Evolutionary conservation across 768 basidiomycete species (phyloP).

Genomic region (Boletales sp.): DNA sequence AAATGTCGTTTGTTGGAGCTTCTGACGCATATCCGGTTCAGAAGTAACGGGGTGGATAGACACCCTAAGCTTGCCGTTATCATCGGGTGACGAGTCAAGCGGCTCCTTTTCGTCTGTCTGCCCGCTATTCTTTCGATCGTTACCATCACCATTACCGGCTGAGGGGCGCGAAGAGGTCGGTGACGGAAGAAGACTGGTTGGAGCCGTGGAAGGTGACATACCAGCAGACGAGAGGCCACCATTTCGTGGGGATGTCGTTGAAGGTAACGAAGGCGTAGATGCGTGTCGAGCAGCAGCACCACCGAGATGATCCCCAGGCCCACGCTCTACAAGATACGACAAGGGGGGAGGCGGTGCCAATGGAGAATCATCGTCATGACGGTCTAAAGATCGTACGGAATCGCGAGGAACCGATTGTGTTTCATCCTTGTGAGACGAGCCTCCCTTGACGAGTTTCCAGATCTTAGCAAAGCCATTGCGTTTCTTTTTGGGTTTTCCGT

Average conservation of each 20-base stretch:
- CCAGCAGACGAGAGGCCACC: slow-evolving; percentile 51
- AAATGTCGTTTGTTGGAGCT: slow-evolving; percentile 34
- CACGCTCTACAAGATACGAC: slow-evolving; percentile 72
- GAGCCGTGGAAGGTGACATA: slow-evolving; percentile 72
- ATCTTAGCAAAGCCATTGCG: slow-evolving; percentile 75
- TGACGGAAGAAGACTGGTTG: slow-evolving; percentile 72
- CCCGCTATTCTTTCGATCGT: slow-evolving; percentile 39
- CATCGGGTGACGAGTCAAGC: slow-evolving; percentile 25
- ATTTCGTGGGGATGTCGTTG: slow-evolving; percentile 53
- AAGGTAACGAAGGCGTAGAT: slow-evolving; percentile 68
- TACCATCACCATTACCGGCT: slow-evolving; percentile 52
- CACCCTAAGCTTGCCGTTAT: slow-evolving; percentile 36
- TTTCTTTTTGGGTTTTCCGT: slow-evolving; percentile 69
- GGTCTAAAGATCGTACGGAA: slow-evolving; percentile 37
- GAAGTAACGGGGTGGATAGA: slow-evolving; percentile 52
- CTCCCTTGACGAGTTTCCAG: slow-evolving; percentile 73
- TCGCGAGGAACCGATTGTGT: slow-evolving; percentile 25
- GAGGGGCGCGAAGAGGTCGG: slow-evolving; percentile 69
- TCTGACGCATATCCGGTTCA: slow-evolving; percentile 60
- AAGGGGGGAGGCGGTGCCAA: slow-evolving; percentile 89
- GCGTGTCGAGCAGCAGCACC: slow-evolving; percentile 48
- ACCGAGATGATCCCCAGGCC: slow-evolving; percentile 50
- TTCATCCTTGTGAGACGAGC: slow-evolving; percentile 40
- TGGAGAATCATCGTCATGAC: slow-evolving; percentile 65
- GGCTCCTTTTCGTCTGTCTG: slow-evolving; percentile 45